Percentiles rank a stretch among this genome's conserved stretches.
Conservation (phyloP, 2,329 filamentous ascomycete genomes). For the Rutstroemia sp. region DNA sequence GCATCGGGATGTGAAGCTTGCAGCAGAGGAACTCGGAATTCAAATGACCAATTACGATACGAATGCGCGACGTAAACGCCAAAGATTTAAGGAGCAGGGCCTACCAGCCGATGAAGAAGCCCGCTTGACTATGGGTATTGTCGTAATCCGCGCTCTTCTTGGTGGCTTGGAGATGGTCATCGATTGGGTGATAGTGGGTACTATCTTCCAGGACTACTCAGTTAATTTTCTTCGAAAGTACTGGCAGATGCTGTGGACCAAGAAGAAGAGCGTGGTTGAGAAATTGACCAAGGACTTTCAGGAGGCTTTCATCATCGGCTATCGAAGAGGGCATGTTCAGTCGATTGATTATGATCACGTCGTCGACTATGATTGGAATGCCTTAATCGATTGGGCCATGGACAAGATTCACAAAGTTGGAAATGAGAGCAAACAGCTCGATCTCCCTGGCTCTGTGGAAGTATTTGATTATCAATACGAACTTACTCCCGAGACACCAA, state of each 20-base stretch:
- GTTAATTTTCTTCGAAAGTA: slow-evolving; percentile 45
- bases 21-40: slow-evolving; percentile 5
- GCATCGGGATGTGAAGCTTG: slow-evolving; percentile 6
- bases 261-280: slow-evolving; percentile 45
- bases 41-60: slow-evolving; percentile 8
- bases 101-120: slow-evolving; percentile 37
- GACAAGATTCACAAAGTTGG: slow-evolving; percentile 24
- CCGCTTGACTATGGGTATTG: slow-evolving; percentile 48
- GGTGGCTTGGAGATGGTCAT: slow-evolving; percentile 52
- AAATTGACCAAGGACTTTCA: slow-evolving; percentile 58
- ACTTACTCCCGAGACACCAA: slow-evolving; percentile 6
- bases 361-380: slow-evolving; percentile 60
- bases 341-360: slow-evolving; percentile 57
- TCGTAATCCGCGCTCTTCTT: slow-evolving; percentile 49
- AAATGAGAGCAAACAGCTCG: slow-evolving; percentile 33
- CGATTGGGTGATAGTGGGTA: slow-evolving; percentile 53
- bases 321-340: slow-evolving; percentile 53
- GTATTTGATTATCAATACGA: slow-evolving; percentile 38
- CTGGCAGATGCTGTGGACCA: slow-evolving; percentile 46
- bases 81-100: slow-evolving; percentile 26
- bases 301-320: slow-evolving; percentile 56
- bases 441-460: slow-evolving; percentile 41
- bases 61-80: slow-evolving; percentile 3
- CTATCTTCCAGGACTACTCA: slow-evolving; percentile 47
- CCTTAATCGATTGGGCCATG: slow-evolving; percentile 59